Percentiles rank a stretch among this genome's conserved stretches.
Evolutionary conservation across 352 stramenopile species (phyloP).

Genomic region (Pythium phragmitis): DNA sequence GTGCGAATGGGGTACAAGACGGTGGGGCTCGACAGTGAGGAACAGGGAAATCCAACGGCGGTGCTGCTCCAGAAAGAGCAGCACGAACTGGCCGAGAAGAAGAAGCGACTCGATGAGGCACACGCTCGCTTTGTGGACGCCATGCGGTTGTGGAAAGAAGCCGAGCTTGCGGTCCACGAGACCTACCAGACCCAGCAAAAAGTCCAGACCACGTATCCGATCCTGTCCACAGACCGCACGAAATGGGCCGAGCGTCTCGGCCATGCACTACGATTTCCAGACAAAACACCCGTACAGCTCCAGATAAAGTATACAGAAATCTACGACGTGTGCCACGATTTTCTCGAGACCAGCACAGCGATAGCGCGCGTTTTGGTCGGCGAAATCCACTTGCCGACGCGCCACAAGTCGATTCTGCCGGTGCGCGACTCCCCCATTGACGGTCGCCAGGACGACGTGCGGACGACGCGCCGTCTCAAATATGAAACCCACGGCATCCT

Average conservation of each 20-base stretch:
- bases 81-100: constrained; percentile 43
- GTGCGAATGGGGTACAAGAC: constrained; percentile 67
- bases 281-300: constrained; percentile 39
- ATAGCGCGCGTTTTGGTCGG: constrained; percentile 79
- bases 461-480: constrained; percentile 49
- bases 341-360: constrained; percentile 70
- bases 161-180: constrained; percentile 58
- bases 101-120: constrained; percentile 52
- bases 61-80: constrained; percentile 58
- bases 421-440: constrained; percentile 50
- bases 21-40: background rate
- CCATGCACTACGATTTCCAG: constrained; percentile 43
- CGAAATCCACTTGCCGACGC: constrained; percentile 72
- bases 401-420: constrained; percentile 81
- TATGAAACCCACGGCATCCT: constrained; percentile 88
- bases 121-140: constrained; percentile 60
- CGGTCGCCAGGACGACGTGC: constrained; percentile 67
- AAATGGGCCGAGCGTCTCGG: constrained; percentile 68
- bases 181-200: constrained; percentile 52
- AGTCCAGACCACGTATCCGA: constrained; percentile 39
- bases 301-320: constrained; percentile 87
- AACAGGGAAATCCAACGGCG: constrained; percentile 31
- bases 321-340: constrained; percentile 85
- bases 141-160: constrained; percentile 73
- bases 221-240: constrained; percentile 47